Percentiles rank a stretch among this genome's conserved stretches.
Conservation (phyloP, 139 green algal genomes). For the Pycnococcus provasolii region DNA sequence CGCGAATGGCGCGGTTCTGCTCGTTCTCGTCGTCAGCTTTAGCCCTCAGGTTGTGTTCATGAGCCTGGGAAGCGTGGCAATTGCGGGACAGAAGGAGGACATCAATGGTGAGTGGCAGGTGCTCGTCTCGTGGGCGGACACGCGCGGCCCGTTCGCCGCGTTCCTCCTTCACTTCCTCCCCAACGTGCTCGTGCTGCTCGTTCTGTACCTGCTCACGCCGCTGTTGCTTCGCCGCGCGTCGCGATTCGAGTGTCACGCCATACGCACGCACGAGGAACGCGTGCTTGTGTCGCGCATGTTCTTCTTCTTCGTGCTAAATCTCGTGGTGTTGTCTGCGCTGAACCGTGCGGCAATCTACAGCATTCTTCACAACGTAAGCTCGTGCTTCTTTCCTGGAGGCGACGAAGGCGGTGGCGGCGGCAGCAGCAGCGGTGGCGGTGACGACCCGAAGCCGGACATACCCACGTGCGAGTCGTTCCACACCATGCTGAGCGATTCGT, state of each 20-base stretch:
- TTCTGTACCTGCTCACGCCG: background rate
- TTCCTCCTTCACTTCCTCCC: slow-evolving; percentile 4
- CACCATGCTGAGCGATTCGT: background rate
- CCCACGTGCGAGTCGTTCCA: background rate
- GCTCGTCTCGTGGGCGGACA: background rate
- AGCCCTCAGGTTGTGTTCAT: background rate
- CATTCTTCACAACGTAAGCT: background rate
- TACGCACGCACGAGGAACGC: background rate
- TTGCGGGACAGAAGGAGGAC: background rate
- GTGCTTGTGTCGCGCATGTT: background rate
- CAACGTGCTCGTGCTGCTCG: background rate
- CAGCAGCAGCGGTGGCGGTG: background rate
- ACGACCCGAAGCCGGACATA: background rate
- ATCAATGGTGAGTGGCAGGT: background rate
- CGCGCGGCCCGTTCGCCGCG: background rate
- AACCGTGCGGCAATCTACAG: background rate
- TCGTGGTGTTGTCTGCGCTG: background rate
- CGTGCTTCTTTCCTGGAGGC: no score
- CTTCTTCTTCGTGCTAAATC: slow-evolving; percentile 1
- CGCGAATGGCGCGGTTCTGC: background rate
- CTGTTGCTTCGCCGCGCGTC: background rate
- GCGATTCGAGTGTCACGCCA: background rate
- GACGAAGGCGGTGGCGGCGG: background rate
- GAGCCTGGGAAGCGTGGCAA: background rate
- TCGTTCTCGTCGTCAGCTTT: background rate